A percentile compares a stretch with the other conserved stretches of the same genome.
phyloP scores from a whole-genome alignment of 2,329 filamentous ascomycete genomes.

The Pseudomassariella vexata region DNA sequence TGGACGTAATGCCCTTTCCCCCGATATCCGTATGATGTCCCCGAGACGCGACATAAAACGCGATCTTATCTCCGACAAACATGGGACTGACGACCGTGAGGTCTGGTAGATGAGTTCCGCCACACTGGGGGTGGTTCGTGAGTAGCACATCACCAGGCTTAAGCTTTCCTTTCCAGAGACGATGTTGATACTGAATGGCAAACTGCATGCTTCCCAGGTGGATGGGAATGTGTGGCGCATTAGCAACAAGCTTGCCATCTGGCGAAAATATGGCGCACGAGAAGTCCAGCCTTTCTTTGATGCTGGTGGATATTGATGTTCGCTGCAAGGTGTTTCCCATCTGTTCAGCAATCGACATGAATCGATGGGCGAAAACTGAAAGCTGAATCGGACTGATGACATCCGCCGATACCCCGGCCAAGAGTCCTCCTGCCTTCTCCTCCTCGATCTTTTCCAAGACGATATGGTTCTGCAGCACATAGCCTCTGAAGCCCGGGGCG shows the following conservation, averaged over 20 bases:
- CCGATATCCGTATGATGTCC: slow-evolving; percentile 15
- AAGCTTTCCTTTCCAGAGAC: slow-evolving; percentile 65
- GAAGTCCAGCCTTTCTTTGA: slow-evolving; percentile 76
- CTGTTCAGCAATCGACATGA: slow-evolving; percentile 80
- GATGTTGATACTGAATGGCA: slow-evolving; percentile 60
- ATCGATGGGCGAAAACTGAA: slow-evolving; percentile 71
- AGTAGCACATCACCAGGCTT: slow-evolving; percentile 71
- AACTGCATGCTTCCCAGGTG: slow-evolving; percentile 73
- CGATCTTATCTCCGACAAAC: slow-evolving; percentile 10
- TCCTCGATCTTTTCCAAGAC: slow-evolving; percentile 25
- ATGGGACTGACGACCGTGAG: slow-evolving; percentile 14
- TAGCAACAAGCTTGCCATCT: slow-evolving; percentile 66
- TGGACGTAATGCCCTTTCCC: slow-evolving; percentile 42
- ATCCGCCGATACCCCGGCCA: slow-evolving; percentile 8
- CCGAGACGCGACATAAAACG: slow-evolving; percentile 12
- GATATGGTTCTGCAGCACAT: slow-evolving; percentile 26
- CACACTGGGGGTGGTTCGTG: slow-evolving; percentile 47
- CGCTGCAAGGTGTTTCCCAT: slow-evolving; percentile 75
- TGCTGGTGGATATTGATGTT: slow-evolving; percentile 70
- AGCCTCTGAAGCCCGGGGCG: slow-evolving; percentile 31
- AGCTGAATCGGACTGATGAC: slow-evolving; percentile 68
- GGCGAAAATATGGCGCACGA: slow-evolving; percentile 74
- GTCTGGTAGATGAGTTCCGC: slow-evolving; percentile 14
- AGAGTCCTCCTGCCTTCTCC: slow-evolving; percentile 42
- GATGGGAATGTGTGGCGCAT: slow-evolving; percentile 69